Evolutionary conservation across 352 stramenopile species (phyloP).

Genomic region (Peronospora tabacina): DNA sequence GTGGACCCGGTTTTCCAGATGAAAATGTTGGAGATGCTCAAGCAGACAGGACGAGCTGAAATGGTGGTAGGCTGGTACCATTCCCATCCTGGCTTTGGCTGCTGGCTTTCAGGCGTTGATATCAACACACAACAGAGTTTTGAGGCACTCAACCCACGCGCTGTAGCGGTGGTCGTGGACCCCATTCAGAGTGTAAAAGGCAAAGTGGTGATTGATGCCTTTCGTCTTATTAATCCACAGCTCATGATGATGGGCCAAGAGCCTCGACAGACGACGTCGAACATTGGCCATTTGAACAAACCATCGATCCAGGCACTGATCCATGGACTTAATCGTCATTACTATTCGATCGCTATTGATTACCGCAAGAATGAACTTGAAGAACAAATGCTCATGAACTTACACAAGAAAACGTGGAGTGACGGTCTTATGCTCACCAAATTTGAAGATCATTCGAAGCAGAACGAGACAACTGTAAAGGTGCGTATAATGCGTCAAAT

Average conservation of each 20-base stretch:
- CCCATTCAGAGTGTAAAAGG: conserved; percentile 98
- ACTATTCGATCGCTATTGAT: conserved; percentile 97
- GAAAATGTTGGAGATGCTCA: conserved; percentile 99
- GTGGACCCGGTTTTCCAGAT: conserved; percentile 99
- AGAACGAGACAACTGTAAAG: conserved; percentile 91
- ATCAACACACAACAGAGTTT: conserved; percentile 99
- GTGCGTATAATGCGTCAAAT: conserved; percentile 13
- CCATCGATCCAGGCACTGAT: conserved; percentile 98
- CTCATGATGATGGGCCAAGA: conserved; percentile 98
- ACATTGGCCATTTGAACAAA: conserved; percentile 99
- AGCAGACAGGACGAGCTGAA: conserved; percentile 93
- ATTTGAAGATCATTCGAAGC: conserved; percentile 93
- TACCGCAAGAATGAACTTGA: conserved; percentile 99
- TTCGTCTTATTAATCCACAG: conserved; percentile 98
- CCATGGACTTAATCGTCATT: conserved; percentile 97
- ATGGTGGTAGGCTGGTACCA: conserved; percentile 99
- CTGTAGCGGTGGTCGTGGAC: conserved; percentile 98
- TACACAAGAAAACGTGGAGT: conserved; percentile 98
- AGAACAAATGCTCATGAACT: conserved; percentile 99
- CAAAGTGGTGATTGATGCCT: conserved; percentile 99
- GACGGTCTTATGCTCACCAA: conserved; percentile 89
- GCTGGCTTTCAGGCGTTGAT: conserved; percentile 98
- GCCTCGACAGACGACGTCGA: conserved; percentile 96
- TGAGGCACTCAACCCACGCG: conserved; percentile 95
- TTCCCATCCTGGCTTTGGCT: conserved; percentile 99